Evolutionary conservation across 176 grass and related monocot species (phyloP).

Genomic region (Aegilops umbellulata): DNA sequence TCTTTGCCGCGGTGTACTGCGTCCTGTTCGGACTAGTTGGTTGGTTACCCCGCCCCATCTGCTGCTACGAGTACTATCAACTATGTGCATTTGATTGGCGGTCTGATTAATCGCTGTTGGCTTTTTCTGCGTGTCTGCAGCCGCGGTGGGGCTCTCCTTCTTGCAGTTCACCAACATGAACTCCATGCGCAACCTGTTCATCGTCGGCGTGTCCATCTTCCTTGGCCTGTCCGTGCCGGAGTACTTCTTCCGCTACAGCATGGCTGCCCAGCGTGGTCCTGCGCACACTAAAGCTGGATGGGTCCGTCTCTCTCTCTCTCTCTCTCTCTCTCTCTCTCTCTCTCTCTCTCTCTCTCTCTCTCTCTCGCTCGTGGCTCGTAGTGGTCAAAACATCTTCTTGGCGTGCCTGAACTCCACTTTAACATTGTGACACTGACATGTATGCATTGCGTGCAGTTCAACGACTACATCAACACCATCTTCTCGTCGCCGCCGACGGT

Average conservation of each 20-base stretch:
- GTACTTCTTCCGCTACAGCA: conserved; percentile 90
- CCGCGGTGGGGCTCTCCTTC: conserved; percentile 90
- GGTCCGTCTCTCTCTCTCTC: conserved; percentile 59
- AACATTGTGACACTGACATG: background rate
- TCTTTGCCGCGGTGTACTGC: conserved; percentile 91
- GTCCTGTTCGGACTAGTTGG: conserved; percentile 89
- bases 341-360: conserved; percentile 11
- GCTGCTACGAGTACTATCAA: conserved; percentile 6
- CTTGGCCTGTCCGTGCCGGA: conserved; percentile 95
- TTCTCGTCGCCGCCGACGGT: conserved; percentile 96
- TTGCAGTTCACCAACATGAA: conserved; percentile 99
- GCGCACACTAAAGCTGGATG: conserved; percentile 83
- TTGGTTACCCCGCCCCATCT: conserved; percentile 22
- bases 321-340: no score
- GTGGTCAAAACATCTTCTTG: conserved; percentile 10
- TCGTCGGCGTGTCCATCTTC: conserved; percentile 90
- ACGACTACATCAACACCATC: conserved; percentile 99
- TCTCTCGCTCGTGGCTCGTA: background rate
- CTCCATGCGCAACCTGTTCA: conserved; percentile 99
- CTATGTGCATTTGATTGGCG: background rate
- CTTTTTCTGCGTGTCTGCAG: conserved; percentile 38
- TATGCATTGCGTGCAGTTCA: conserved; percentile 60
- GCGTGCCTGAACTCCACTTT: background rate
- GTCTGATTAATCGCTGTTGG: conserved; percentile 10
- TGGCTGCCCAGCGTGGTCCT: conserved; percentile 71